These are phyloP conservation scores for Turritis glabra DNA, from an alignment of 345 rosid genomes.

Conservation along the genomic window DNA sequence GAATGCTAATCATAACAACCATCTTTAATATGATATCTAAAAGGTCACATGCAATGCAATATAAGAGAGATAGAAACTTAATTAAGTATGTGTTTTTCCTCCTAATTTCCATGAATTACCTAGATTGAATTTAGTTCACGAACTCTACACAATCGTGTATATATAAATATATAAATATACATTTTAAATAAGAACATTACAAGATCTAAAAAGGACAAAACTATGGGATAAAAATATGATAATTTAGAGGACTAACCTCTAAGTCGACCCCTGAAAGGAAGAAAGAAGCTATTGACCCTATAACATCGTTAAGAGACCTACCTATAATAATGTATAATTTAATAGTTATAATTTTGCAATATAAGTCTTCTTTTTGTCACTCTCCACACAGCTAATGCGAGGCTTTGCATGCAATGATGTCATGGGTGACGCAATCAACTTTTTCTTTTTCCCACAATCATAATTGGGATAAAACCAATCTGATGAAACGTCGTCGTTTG, in stretches of 20 bases:
- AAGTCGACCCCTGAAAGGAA: constrained; percentile 37
- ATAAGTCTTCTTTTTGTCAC: constrained; percentile 27
- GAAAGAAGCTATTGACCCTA: constrained; percentile 36
- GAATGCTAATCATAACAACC: constrained; percentile 23
- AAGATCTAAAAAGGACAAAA: constrained; percentile 27
- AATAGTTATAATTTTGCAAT: not conserved
- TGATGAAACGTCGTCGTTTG: not conserved
- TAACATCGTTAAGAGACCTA: constrained; percentile 38
- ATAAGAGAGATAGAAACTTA: not conserved
- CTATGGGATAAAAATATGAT: not conserved
- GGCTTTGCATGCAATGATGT: constrained; percentile 33
- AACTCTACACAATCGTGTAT: not conserved
- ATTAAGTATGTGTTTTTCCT: not conserved
- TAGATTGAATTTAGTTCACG: not conserved
- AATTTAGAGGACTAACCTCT: not conserved
- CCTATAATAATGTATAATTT: not conserved
- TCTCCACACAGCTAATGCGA: constrained; percentile 33
- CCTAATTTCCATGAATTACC: not conserved
- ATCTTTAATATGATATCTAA: not conserved
- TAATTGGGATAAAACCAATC: not conserved
- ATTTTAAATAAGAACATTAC: not conserved
- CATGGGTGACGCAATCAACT: constrained; percentile 29
- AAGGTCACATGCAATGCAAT: constrained; percentile 33
- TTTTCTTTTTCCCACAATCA: not conserved
- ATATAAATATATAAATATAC: too few relatives aligned